Conservation (phyloP, 345 rosid species). For the Eutrema yunnanense region DNA sequence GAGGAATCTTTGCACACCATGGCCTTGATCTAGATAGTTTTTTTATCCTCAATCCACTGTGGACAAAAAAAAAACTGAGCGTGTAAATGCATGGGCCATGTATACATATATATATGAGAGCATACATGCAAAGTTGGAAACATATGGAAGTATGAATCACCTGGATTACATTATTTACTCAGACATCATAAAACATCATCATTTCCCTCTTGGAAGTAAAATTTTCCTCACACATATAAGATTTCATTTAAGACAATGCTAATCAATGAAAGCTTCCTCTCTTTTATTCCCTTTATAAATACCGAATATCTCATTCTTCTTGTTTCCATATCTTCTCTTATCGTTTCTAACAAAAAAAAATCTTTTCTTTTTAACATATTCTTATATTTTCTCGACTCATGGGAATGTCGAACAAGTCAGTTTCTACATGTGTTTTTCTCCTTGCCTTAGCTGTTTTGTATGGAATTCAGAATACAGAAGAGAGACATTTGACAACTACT, state of each 20-base stretch:
- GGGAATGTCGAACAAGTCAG: conserved; percentile 11
- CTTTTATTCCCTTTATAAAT: conserved; percentile 17
- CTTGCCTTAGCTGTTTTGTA: conserved; percentile 15
- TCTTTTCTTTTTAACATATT: neutral
- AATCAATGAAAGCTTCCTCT: neutral
- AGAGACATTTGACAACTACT: conserved; percentile 2
- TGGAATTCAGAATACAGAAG: conserved; percentile 19
- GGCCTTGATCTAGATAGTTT: neutral
- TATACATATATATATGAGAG: conserved; percentile 13
- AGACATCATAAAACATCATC: conserved; percentile 32
- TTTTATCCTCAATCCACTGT: neutral
- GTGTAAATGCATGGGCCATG: conserved; percentile 28
- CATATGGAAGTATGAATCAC: conserved; percentile 37
- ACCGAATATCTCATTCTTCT: neutral
- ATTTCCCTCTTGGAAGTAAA: conserved; percentile 19
- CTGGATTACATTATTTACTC: conserved; percentile 27
- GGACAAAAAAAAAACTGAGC: neutral
- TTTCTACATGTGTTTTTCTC: conserved; percentile 5
- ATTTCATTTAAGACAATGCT: neutral
- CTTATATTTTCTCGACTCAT: neutral
- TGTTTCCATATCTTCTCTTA: conserved; percentile 1
- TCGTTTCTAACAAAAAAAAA: neutral
- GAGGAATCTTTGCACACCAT: neutral
- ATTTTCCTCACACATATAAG: neutral
- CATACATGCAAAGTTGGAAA: conserved; percentile 26